Conservation (phyloP, 257 asterid genomes). For the Primulina huaijiensis region DNA sequence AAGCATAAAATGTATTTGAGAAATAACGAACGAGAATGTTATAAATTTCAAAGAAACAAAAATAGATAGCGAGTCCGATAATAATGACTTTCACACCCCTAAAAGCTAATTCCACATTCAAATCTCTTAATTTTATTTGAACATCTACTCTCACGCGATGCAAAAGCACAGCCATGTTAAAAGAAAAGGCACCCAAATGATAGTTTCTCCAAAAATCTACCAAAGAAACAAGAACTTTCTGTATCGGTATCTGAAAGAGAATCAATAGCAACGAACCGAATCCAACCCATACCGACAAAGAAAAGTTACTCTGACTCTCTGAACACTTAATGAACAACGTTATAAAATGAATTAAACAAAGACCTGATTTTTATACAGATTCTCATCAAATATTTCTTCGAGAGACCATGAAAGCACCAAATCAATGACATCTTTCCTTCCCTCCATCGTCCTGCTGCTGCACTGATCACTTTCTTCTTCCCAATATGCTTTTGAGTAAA, state of each 20-base stretch:
- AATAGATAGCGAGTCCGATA: not conserved
- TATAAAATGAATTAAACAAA: not conserved
- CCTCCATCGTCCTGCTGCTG: constrained; percentile 22
- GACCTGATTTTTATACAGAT: constrained; percentile 48
- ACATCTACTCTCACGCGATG: too few relatives aligned
- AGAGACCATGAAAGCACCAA: constrained; percentile 48
- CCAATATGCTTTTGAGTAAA: not conserved
- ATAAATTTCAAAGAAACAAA: not conserved
- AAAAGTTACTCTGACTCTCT: too few relatives aligned
- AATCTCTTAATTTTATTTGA: not conserved
- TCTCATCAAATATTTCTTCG: constrained; percentile 33
- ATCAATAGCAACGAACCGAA: too few relatives aligned
- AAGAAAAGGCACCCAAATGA: not conserved
- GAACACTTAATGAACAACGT: too few relatives aligned
- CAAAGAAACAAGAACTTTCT: not conserved
- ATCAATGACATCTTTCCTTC: constrained; percentile 28
- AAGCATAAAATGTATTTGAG: not conserved
- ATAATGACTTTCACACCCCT: not conserved
- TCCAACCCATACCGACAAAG: too few relatives aligned
- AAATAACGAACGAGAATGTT: not conserved
- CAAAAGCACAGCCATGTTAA: not conserved
- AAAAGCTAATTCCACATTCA: not conserved
- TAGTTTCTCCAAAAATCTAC: not conserved
- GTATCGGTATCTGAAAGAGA: too few relatives aligned
- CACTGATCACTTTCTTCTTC: not conserved